These are phyloP conservation scores for Elsinoe perseae DNA, from an alignment of 2,329 filamentous ascomycete genomes.

Conservation along the genomic window DNA sequence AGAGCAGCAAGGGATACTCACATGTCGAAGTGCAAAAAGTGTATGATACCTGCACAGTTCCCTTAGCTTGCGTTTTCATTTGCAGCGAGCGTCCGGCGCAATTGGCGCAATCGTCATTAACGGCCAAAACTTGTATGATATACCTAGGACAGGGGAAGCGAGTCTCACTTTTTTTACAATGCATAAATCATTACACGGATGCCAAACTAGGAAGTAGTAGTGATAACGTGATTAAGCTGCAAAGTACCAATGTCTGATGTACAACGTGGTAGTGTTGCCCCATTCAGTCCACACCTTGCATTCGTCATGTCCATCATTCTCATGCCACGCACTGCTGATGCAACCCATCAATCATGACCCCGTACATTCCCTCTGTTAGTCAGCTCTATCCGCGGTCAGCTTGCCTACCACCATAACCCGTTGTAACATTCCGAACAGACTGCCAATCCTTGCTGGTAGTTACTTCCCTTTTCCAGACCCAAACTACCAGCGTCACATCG, in stretches of 20 bases:
- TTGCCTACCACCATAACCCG: not conserved
- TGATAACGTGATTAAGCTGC: not conserved
- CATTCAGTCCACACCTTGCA: not conserved
- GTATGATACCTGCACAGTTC: conserved; percentile 5
- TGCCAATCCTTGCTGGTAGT: no score
- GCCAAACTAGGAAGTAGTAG: not conserved
- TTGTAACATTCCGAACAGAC: no score
- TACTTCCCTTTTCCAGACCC: no score
- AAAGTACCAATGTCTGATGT: not conserved
- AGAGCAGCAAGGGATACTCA: not conserved
- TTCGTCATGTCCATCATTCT: not conserved
- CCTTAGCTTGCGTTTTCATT: not conserved
- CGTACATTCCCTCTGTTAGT: not conserved
- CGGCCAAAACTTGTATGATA: conserved; percentile 6
- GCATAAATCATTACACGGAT: not conserved
- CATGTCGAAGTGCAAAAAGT: not conserved
- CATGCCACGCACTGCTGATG: not conserved
- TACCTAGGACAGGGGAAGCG: not conserved
- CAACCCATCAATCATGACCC: not conserved
- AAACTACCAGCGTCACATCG: no score
- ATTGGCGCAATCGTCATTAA: not conserved
- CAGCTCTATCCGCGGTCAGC: not conserved
- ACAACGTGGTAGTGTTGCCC: not conserved
- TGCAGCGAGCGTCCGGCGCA: not conserved
- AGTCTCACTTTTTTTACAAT: not conserved